Conservation (phyloP, 306 rosid species). For the Geum urbanum region DNA sequence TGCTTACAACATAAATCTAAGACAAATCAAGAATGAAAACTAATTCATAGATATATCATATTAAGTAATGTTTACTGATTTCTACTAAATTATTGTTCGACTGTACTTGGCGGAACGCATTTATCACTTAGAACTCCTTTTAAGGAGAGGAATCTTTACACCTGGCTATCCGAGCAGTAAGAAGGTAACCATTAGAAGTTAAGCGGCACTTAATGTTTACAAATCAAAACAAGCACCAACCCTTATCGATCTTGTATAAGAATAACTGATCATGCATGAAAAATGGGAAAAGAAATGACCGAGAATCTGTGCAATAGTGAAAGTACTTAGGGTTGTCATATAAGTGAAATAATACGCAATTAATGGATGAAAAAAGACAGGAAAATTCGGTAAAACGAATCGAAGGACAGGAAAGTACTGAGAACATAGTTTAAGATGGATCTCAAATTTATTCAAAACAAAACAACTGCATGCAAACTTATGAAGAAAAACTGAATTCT, state of each 20-base stretch:
- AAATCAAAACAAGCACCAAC: neutral
- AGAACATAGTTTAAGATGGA: neutral
- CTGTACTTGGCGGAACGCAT: neutral
- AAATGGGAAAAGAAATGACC: neutral
- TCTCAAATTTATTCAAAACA: neutral
- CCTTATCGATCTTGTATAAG: neutral
- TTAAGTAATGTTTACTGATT: neutral
- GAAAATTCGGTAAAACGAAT: too few relatives aligned
- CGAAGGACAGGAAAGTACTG: neutral
- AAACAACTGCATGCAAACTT: neutral
- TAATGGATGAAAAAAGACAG: neutral
- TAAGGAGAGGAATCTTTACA: neutral
- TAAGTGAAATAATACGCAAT: neutral
- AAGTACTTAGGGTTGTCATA: conserved; percentile 2
- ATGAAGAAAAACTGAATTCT: neutral
- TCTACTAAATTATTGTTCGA: neutral
- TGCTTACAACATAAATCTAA: neutral
- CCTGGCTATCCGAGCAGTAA: neutral
- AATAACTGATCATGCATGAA: neutral
- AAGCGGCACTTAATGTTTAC: neutral
- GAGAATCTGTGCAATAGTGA: neutral
- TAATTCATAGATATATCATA: neutral
- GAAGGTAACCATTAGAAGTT: neutral
- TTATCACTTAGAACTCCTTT: neutral
- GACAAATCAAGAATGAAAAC: neutral